These are phyloP conservation scores for Alternaria triticina DNA, from an alignment of 2,329 filamentous ascomycete species.

Conservation along the genomic window DNA sequence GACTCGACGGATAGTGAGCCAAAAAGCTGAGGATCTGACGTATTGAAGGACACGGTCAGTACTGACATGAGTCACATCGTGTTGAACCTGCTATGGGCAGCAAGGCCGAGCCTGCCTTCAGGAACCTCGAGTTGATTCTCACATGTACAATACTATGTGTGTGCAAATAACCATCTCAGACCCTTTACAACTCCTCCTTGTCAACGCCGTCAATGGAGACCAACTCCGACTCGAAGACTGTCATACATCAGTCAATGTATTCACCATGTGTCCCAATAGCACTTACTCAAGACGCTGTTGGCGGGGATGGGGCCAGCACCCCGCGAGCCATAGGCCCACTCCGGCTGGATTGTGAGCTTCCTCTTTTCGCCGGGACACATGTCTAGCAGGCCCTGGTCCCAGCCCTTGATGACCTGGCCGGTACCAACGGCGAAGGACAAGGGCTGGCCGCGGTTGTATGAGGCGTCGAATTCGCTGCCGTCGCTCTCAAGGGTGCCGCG, in stretches of 20 bases:
- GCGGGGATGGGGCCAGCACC: slow-evolving; percentile 85
- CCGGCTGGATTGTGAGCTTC: slow-evolving; percentile 87
- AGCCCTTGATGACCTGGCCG: slow-evolving; percentile 93
- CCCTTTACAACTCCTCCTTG: slow-evolving; percentile 45
- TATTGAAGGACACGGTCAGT: background rate
- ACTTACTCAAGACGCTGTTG: slow-evolving; percentile 76
- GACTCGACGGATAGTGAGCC: background rate
- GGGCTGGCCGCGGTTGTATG: slow-evolving; percentile 79
- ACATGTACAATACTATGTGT: background rate
- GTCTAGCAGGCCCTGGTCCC: slow-evolving; percentile 88
- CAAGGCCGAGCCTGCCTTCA: background rate
- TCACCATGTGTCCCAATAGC: background rate
- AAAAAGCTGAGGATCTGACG: background rate
- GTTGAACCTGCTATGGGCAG: background rate
- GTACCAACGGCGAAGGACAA: slow-evolving; percentile 80
- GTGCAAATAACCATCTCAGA: background rate
- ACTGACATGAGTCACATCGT: background rate
- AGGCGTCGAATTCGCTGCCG: slow-evolving; percentile 62
- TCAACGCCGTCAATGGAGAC: slow-evolving; percentile 78
- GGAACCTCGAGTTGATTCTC: background rate
- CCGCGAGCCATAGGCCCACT: slow-evolving; percentile 81
- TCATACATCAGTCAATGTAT: slow-evolving; percentile 20
- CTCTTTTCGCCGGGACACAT: slow-evolving; percentile 98
- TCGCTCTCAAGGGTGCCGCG: slow-evolving; percentile 74
- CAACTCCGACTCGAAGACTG: slow-evolving; percentile 91